Conservation (phyloP, 208 protist genomes). For the Polymyxa betae region DNA sequence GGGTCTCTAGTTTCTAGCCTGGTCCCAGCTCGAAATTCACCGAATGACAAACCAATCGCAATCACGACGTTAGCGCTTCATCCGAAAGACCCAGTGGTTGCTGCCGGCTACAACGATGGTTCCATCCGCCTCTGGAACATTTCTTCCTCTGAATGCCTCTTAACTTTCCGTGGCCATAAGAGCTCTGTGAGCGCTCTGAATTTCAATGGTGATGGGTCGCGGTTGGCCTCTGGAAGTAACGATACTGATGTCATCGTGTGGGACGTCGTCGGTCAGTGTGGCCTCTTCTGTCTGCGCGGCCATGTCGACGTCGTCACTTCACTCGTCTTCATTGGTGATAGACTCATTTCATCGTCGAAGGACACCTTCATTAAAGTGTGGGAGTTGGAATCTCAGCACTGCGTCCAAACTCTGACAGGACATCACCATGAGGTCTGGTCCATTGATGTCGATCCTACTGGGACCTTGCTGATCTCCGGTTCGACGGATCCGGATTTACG, state of each 20-base stretch:
- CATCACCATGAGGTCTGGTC: conserved; percentile 74
- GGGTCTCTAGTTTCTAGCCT: neutral
- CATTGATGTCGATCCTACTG: conserved; percentile 60
- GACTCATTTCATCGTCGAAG: conserved; percentile 72
- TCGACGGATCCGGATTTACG: conserved; percentile 65
- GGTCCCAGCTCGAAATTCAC: neutral
- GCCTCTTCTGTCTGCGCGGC: conserved; percentile 74
- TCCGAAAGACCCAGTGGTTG: conserved; percentile 72
- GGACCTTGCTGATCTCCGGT: conserved; percentile 62
- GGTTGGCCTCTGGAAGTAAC: conserved; percentile 82
- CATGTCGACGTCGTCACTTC: conserved; percentile 77
- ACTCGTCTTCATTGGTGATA: conserved; percentile 66
- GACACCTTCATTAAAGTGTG: conserved; percentile 78
- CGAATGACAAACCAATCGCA: conserved; percentile 43
- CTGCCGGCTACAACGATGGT: conserved; percentile 75
- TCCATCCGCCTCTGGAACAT: conserved; percentile 75
- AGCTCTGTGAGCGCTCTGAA: conserved; percentile 67
- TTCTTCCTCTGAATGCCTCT: neutral
- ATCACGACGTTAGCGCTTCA: conserved; percentile 83
- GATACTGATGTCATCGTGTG: conserved; percentile 97
- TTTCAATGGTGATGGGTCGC: conserved; percentile 71
- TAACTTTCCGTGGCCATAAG: conserved; percentile 76
- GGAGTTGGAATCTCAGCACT: conserved; percentile 80
- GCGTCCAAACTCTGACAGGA: conserved; percentile 78
- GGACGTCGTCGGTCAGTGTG: conserved; percentile 85